These are phyloP conservation scores for Chlorella sp. DNA, from an alignment of 139 green algal species.

Conservation along the genomic window DNA sequence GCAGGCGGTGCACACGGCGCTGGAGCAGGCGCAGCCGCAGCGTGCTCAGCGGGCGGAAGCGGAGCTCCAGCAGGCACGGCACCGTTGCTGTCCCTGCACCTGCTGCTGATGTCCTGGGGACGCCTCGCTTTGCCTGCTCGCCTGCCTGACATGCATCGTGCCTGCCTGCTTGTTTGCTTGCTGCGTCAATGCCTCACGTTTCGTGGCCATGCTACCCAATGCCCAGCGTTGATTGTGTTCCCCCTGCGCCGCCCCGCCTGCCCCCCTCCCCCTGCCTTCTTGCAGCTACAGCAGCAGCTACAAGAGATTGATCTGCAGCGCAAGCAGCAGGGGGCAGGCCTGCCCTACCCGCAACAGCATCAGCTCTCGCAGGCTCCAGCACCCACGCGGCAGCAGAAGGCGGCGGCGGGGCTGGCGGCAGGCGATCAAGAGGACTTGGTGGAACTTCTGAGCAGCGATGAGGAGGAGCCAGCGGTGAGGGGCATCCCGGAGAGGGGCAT, in stretches of 20 bases:
- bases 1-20: slow-evolving; percentile 15
- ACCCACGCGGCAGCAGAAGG: background rate
- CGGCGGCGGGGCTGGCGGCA: background rate
- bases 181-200: background rate
- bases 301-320: slow-evolving; percentile 7
- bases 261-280: background rate
- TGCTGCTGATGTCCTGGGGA: background rate
- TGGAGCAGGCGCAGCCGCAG: slow-evolving; percentile 11
- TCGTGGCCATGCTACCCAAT: background rate
- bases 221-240: too few species aligned
- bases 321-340: background rate
- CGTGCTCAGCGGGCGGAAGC: background rate
- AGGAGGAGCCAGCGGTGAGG: slow-evolving; percentile 10
- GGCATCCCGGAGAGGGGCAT: background rate
- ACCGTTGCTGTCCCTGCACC: background rate
- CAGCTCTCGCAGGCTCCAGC: background rate
- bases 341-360: background rate
- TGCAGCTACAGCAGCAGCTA: slow-evolving; percentile 26
- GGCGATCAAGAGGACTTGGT: background rate
- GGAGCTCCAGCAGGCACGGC: slow-evolving; percentile 2
- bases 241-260: background rate
- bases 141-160: background rate
- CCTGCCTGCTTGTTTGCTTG: background rate
- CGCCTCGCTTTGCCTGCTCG: background rate
- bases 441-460: slow-evolving; percentile 22